Percentiles rank a stretch among this genome's conserved stretches.
These are phyloP conservation scores for Teratosphaeria viscida DNA, from an alignment of 2,329 filamentous ascomycete genomes.

Conservation along the genomic window DNA sequence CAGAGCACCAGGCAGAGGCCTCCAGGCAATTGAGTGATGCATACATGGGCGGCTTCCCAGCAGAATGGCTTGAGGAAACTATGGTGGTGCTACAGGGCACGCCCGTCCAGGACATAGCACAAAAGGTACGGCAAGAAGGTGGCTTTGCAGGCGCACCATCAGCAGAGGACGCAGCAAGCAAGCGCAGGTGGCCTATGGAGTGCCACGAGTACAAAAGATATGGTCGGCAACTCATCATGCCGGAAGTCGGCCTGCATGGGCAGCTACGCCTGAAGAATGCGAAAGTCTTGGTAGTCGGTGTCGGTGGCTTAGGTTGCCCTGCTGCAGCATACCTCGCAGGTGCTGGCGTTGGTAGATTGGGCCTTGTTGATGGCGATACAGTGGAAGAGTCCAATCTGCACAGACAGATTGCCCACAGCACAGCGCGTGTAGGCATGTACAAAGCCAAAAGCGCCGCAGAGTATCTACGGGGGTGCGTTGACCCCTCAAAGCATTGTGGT, in stretches of 20 bases:
- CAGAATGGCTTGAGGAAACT: constrained; percentile 34
- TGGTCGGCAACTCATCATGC: constrained; percentile 81
- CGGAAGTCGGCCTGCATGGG: constrained; percentile 66
- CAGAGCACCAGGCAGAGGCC: constrained; percentile 25
- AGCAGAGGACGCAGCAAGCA: background rate
- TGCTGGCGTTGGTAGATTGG: constrained; percentile 73
- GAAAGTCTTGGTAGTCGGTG: constrained; percentile 70
- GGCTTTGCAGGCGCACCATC: constrained; percentile 2
- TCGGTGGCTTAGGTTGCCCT: constrained; percentile 83
- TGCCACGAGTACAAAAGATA: constrained; percentile 75
- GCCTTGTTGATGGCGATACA: constrained; percentile 75
- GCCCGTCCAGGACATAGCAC: constrained; percentile 8
- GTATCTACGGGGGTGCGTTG: constrained; percentile 34
- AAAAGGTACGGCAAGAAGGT: constrained; percentile 13
- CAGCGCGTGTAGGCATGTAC: constrained; percentile 55
- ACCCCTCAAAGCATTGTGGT: constrained; percentile 1
- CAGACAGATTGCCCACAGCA: constrained; percentile 75
- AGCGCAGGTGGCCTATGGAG: constrained; percentile 54
- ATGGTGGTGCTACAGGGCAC: constrained; percentile 13
- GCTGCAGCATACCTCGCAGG: constrained; percentile 88
- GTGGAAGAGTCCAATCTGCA: constrained; percentile 90
- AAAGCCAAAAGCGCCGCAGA: constrained; percentile 66
- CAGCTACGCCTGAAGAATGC: constrained; percentile 63
- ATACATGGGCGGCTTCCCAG: constrained; percentile 30
- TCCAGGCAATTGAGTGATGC: constrained; percentile 18